Percentiles rank a stretch among this genome's conserved stretches.
Conservation (phyloP, 345 rosid genomes). For the Salix udensis region DNA sequence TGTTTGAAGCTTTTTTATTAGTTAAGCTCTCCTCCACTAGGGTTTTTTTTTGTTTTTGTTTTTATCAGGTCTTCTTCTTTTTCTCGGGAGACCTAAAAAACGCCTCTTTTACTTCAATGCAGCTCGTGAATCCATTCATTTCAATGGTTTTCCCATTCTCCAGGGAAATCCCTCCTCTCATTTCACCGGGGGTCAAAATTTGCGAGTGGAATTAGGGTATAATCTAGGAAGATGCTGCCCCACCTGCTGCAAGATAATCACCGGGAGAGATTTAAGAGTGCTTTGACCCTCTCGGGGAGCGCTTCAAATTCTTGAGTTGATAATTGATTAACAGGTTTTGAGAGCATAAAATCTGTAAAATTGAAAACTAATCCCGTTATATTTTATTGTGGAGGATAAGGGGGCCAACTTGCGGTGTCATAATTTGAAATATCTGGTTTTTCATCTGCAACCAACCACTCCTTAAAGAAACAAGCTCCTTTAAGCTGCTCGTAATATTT, state of each 20-base stretch:
- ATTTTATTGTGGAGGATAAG: no score
- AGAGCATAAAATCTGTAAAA: neutral
- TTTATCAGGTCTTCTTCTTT: neutral
- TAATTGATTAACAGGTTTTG: no score
- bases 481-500: neutral
- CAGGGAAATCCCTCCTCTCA: neutral
- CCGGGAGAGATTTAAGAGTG: neutral
- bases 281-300: conserved; percentile 1
- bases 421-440: neutral
- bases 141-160: neutral
- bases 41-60: neutral
- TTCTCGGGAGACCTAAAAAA: neutral
- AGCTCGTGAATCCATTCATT: conserved; percentile 13
- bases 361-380: neutral
- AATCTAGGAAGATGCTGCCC: conserved; percentile 4
- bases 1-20: neutral
- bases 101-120: neutral
- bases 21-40: neutral
- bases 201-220: neutral
- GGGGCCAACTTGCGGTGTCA: neutral
- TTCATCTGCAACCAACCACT: neutral
- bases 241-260: conserved; percentile 13
- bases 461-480: neutral
- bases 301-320: no score
- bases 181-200: neutral